A percentile compares a stretch with the other conserved stretches of the same genome.
Conservation (phyloP, 805 yeast genomes). For the Saccharomycopsis javanensis region DNA sequence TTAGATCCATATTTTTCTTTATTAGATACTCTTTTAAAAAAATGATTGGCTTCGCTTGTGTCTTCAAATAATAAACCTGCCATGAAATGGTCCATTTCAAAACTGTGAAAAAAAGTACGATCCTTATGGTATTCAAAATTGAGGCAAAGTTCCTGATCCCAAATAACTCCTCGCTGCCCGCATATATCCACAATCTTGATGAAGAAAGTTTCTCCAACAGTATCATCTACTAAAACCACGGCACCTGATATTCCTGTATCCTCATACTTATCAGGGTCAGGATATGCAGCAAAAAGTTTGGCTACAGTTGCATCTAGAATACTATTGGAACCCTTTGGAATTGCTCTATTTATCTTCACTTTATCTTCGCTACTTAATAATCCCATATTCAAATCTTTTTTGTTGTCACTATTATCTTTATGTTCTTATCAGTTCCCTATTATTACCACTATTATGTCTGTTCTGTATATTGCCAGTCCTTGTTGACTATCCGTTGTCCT, state of each 20-base stretch:
- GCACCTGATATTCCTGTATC: conserved; percentile 90
- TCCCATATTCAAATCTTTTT: conserved; percentile 25
- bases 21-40: conserved; percentile 63
- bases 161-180: conserved; percentile 72
- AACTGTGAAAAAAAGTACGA: conserved; percentile 87
- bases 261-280: conserved; percentile 71
- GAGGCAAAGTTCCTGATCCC: conserved; percentile 95
- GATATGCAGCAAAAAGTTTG: conserved; percentile 80
- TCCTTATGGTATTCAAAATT: conserved; percentile 89
- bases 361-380: conserved; percentile 53
- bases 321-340: conserved; percentile 83
- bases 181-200: conserved; percentile 78
- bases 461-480: no score
- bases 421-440: no score
- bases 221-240: conserved; percentile 74
- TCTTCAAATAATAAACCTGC: conserved; percentile 88
- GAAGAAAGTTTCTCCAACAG: conserved; percentile 90
- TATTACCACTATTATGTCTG: no score
- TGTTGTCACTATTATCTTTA: no score
- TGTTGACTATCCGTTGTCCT: no score
- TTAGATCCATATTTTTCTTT: conserved; percentile 81
- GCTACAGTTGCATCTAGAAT: conserved; percentile 88
- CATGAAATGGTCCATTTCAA: conserved; percentile 83
- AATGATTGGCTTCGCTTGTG: conserved; percentile 76
- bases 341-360: conserved; percentile 78